Conservation (phyloP, 371 early-diverging fungal species). For the Rhizomucor pusillus region DNA sequence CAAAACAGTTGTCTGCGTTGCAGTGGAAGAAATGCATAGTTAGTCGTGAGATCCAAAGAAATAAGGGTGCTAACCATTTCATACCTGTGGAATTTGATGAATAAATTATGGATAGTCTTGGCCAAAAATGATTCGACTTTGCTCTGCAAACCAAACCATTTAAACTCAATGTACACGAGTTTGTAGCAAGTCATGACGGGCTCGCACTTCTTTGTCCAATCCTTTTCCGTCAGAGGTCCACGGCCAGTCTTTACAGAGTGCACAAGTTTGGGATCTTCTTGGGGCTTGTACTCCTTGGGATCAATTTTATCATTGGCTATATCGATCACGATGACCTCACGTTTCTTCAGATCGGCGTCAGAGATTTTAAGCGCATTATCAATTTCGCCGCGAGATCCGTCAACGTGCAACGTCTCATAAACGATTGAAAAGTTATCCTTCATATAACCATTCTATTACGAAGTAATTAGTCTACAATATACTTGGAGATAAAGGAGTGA, state of each 20-base stretch:
- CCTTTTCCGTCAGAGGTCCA: constrained; percentile 54
- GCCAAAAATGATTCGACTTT: constrained; percentile 60
- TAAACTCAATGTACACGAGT: constrained; percentile 72
- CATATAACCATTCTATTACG: constrained; percentile 61
- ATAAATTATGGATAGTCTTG: constrained; percentile 31
- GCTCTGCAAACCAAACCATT: constrained; percentile 67
- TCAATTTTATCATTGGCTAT: constrained; percentile 60
- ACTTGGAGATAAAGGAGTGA: background rate
- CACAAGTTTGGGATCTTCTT: constrained; percentile 66
- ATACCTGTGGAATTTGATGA: constrained; percentile 42
- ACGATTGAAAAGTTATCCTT: constrained; percentile 69
- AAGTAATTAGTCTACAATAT: background rate
- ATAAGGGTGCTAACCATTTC: background rate
- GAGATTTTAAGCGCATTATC: constrained; percentile 59
- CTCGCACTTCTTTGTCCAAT: constrained; percentile 49
- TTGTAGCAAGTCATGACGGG: constrained; percentile 83
- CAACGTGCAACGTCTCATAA: constrained; percentile 72
- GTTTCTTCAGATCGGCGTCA: constrained; percentile 47
- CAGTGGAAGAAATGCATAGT: background rate
- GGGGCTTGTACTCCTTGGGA: constrained; percentile 54
- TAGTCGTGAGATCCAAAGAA: background rate
- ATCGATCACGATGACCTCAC: constrained; percentile 62
- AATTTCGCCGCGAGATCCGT: constrained; percentile 66
- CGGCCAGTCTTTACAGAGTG: constrained; percentile 66
- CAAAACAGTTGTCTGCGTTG: constrained; percentile 60